A percentile compares a stretch with the other conserved stretches of the same genome.
Conservation (phyloP, 495 filamentous ascomycete genomes). For the Penicillium parvum region DNA sequence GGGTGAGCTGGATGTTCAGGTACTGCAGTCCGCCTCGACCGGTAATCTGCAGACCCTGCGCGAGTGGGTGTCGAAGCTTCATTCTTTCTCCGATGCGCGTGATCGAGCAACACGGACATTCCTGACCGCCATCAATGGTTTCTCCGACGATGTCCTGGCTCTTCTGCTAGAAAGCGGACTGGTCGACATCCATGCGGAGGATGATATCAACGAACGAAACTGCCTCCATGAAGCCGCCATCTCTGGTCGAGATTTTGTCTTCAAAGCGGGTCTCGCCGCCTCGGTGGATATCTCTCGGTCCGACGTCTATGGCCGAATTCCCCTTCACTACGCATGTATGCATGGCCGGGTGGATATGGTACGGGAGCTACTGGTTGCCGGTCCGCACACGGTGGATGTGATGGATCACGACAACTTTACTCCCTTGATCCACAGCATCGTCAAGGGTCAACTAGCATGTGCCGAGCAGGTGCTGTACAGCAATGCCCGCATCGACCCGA, state of each 20-base stretch:
- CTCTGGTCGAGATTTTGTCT: conserved; percentile 72
- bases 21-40: conserved; percentile 78
- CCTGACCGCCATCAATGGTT: conserved; percentile 79
- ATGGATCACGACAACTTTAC: conserved; percentile 98
- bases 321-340: conserved; percentile 94
- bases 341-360: conserved; percentile 87
- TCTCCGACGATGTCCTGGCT: conserved; percentile 69
- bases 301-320: conserved; percentile 91
- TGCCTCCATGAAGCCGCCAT: conserved; percentile 94
- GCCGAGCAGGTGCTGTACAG: conserved; percentile 68
- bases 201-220: conserved; percentile 96
- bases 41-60: conserved; percentile 61
- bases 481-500: conserved; percentile 74
- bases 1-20: conserved; percentile 77
- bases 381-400: conserved; percentile 66
- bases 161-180: conserved; percentile 73
- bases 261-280: conserved; percentile 64
- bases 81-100: conserved; percentile 50
- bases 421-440: conserved; percentile 89
- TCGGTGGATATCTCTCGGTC: conserved; percentile 70
- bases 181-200: conserved; percentile 81
- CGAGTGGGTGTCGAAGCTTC: conserved; percentile 58
- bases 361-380: conserved; percentile 57
- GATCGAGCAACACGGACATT: conserved; percentile 85
- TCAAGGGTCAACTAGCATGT: conserved; percentile 73